Base-by-base conservation (phyloP, 2,329 filamentous ascomycete genomes). In the Fulvia fulva region DNA sequence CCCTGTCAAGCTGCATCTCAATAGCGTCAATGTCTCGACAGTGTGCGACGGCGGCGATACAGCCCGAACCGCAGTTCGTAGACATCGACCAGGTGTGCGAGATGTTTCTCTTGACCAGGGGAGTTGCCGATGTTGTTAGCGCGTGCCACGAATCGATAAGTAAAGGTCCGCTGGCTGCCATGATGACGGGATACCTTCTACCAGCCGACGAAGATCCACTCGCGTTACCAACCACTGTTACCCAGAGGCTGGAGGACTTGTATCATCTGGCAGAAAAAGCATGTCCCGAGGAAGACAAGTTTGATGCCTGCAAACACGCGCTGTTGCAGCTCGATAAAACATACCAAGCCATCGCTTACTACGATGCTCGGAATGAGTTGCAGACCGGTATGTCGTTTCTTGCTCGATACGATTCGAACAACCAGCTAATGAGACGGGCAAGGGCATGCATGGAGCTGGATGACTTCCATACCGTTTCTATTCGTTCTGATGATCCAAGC, bases 21-120 rank as follows among this genome's bases (percentile, higher is more conserved):
- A 54, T 61, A 26, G 56, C 55, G 59, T 61, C 59, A 16, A 56
- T 63, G 23, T 58, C 63, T 22, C 45, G 57, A 45, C 55, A 61
- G n/a, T 62, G 55, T 43, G 62, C 59, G n/a, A 46, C 53, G 37
- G 64, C 61, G 8, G 53, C 55, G 19, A 32, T 54, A 16, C 59
- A 58, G 59, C 54, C 59, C 11, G 58, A 57, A 23, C 62, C 57
- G 12, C 44, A 52, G 28, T 54, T 56, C 9, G 43, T 68, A 5
- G 59, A 55, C 26, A 56, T 65, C 19, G 65, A 68, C 14, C 63
- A 66, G 19, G 55, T 69, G 8, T 55, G 59, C n/a, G 64, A 69
- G 44, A 46, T 62, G 14, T 59, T 68, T 19, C 43, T 60, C 5
- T 52, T 69, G 19, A 68, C 63, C 6, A 51, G 62, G 45, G 63